phyloP scores from a whole-genome alignment of 169 alveolate genomes.

The Perkinsus chesapeaki region DNA sequence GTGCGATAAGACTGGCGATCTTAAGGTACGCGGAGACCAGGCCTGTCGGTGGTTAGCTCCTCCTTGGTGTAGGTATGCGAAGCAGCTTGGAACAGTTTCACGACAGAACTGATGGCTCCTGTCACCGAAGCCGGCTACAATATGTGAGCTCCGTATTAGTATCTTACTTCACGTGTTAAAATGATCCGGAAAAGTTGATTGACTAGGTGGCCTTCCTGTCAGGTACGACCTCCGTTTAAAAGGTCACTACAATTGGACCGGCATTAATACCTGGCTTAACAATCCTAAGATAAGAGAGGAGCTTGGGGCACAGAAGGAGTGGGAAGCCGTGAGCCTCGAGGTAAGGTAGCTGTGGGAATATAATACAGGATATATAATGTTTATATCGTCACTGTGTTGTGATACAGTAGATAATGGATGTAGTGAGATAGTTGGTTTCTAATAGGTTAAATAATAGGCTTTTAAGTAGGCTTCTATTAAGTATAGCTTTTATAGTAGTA shows the following conservation, averaged over 20 bases:
- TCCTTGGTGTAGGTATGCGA: background rate
- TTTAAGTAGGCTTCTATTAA: too few relatives aligned
- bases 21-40: background rate
- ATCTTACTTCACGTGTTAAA: background rate
- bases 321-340: background rate
- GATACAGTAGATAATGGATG: too few relatives aligned
- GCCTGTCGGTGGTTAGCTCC: background rate
- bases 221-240: background rate
- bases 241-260: background rate
- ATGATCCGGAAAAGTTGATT: background rate
- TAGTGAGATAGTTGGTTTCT: too few relatives aligned
- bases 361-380: too few relatives aligned
- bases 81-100: background rate
- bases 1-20: background rate
- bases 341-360: background rate
- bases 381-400: too few relatives aligned
- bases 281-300: background rate
- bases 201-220: too few relatives aligned
- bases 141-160: background rate
- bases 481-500: too few relatives aligned
- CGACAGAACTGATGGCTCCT: background rate
- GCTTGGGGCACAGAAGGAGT: background rate
- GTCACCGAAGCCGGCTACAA: background rate
- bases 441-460: too few relatives aligned
- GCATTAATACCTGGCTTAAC: background rate